Base-by-base conservation (phyloP, 2,329 filamentous ascomycete genomes). In the Penicillium sp. region DNA sequence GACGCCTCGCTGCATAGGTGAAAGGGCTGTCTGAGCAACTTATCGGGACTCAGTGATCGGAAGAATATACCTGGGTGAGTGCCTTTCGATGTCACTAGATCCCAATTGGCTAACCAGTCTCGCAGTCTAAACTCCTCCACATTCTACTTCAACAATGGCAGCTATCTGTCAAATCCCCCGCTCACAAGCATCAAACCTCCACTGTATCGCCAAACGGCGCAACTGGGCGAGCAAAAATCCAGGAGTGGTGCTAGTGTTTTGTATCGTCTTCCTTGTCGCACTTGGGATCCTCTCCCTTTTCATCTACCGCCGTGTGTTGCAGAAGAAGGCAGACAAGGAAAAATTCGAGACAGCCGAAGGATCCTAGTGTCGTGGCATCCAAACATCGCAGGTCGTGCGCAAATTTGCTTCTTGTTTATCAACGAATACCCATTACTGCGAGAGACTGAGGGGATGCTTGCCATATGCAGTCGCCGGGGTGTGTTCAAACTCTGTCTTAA, bases 171-270 rank as follows among this genome's bases (percentile, higher is more conserved):
- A 67, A 25, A 57, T 59, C 26, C 19, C 50, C 21, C 57, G 29
- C 4, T 29, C 43, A 14, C 46, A 44, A 16, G 60, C 42, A 50
- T 57, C 50, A 27, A 39, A 29, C 26, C 31, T 62, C 19, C 59
- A 64, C 47, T 72, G 75, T 51, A 65, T 86, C 60, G 69, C 76
- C 37, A 66, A 65, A 23, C 62, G 68, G 45, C 50, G 59, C 68
- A 85, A 86, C 78, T 88, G 83, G 82, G 83, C 85, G 25, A 64
- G 73, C 59, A 67, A 73, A 31, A 82, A 88, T 67, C 79, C 82
- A 45, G 85, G 85, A 72, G 84, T 87, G 61, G 78, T 88, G 50
- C 76, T 87, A 62, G 85, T 88, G 55, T 85, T 88, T 73, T 79
- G 76, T 72, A 84, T 88, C 64, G 77, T 87, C 71, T 83, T 83